phyloP scores from a whole-genome alignment of 1,139 yeast species.

The Suhomyces terraborum region DNA sequence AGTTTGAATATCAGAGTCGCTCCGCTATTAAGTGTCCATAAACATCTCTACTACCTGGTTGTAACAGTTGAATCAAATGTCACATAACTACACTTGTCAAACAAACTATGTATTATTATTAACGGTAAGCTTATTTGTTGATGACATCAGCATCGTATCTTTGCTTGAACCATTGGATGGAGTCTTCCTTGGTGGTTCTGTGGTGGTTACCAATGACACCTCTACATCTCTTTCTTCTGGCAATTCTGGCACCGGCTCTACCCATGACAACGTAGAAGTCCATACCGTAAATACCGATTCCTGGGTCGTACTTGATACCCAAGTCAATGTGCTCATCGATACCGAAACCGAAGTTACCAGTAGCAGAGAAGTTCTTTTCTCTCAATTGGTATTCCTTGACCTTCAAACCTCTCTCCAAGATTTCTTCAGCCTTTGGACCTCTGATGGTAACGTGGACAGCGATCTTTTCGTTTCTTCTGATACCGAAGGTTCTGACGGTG shows the following conservation, averaged over 20 bases:
- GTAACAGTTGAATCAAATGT: no score
- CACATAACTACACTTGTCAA: constrained; percentile 3
- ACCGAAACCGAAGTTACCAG: constrained; percentile 99
- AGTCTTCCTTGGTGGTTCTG: constrained; percentile 89
- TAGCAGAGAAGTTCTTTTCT: constrained; percentile 91
- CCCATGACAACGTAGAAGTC: constrained; percentile 99
- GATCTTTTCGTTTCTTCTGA: constrained; percentile 99
- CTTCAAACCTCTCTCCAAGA: constrained; percentile 99
- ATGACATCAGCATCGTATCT: constrained; percentile 98
- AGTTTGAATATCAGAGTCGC: no score
- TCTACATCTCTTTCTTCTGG: constrained; percentile 98
- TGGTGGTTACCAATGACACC: constrained; percentile 90
- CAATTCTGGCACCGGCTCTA: constrained; percentile 98
- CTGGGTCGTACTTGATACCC: constrained; percentile 99
- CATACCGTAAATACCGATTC: constrained; percentile 99
- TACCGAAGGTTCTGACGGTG: constrained; percentile 99
- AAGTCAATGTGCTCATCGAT: constrained; percentile 98
- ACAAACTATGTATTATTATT: constrained; percentile 11
- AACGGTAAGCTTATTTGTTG: constrained; percentile 58
- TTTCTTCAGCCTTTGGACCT: constrained; percentile 99
- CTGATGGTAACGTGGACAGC: constrained; percentile 99
- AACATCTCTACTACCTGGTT: no score
- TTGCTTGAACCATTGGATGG: constrained; percentile 99
- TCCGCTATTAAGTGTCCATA: no score
- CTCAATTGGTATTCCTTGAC: constrained; percentile 99